phyloP scores from a whole-genome alignment of 805 yeast species.

The Brettanomyces sp. region DNA sequence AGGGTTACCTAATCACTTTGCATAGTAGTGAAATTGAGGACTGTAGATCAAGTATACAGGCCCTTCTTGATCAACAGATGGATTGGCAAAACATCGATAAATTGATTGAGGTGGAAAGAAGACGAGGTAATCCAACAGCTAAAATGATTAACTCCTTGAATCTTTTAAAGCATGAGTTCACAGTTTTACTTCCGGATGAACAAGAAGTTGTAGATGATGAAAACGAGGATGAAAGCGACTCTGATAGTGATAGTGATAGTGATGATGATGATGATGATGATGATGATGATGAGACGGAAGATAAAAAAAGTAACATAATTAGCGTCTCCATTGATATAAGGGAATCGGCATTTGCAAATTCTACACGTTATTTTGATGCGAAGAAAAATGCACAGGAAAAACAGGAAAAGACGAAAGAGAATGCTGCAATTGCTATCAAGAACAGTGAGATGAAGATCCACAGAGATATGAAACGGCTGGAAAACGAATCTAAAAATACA shows the following conservation, averaged over 20 bases:
- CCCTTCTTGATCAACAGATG: constrained; percentile 70
- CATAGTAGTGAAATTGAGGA: constrained; percentile 65
- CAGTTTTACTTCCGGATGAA: constrained; percentile 40
- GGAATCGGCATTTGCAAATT: constrained; percentile 80
- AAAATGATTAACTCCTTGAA: constrained; percentile 59
- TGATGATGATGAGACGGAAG: constrained; percentile 1
- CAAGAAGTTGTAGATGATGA: constrained; percentile 31
- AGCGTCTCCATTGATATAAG: constrained; percentile 58
- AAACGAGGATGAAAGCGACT: constrained; percentile 14
- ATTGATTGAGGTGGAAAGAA: constrained; percentile 59
- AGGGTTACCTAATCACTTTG: constrained; percentile 65
- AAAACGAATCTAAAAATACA: constrained; percentile 44
- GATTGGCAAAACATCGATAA: constrained; percentile 90
- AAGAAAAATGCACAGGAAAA: constrained; percentile 70
- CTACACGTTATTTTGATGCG: constrained; percentile 68
- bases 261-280: constrained; percentile 18
- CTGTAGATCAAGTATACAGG: constrained; percentile 59
- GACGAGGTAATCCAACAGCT: constrained; percentile 57
- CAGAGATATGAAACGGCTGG: constrained; percentile 58
- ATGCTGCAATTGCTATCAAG: constrained; percentile 67
- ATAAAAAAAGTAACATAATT: constrained; percentile 21
- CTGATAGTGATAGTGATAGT: constrained; percentile 21
- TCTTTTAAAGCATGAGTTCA: constrained; percentile 57
- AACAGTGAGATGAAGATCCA: constrained; percentile 74
- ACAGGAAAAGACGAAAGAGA: constrained; percentile 71